Evolutionary conservation across 768 basidiomycete species (phyloP).

Genomic region (Pholiota microspora): DNA sequence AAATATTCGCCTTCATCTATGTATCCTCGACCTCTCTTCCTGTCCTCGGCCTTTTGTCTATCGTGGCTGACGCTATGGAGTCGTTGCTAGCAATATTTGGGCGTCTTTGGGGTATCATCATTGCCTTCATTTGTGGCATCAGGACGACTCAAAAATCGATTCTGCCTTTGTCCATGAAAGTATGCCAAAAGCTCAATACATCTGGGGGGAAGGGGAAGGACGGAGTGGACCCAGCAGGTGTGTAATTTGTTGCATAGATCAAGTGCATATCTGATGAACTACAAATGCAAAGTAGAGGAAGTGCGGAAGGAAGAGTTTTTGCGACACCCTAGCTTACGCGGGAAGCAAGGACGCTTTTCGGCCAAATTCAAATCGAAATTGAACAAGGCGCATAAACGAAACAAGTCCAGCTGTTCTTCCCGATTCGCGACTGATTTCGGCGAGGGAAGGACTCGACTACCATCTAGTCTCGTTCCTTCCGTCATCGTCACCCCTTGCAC

Average conservation of each 20-base stretch:
- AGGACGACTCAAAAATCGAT: neutral
- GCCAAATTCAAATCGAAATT: neutral
- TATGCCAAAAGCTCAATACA: neutral
- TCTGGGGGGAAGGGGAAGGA: neutral
- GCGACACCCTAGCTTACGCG: slow-evolving; percentile 18
- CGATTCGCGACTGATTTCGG: too few relatives aligned
- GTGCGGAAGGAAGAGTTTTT: slow-evolving; percentile 17
- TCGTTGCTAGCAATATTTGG: too few relatives aligned
- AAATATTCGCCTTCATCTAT: too few relatives aligned
- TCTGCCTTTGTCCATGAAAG: slow-evolving; percentile 7
- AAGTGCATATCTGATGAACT: too few relatives aligned
- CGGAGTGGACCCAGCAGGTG: neutral
- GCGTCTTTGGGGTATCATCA: slow-evolving; percentile 10
- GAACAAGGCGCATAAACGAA: neutral
- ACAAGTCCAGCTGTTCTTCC: neutral
- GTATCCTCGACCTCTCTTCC: too few relatives aligned
- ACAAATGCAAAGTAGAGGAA: slow-evolving; percentile 4
- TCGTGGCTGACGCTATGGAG: too few relatives aligned
- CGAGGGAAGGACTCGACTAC: slow-evolving; percentile 5
- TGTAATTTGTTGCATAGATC: neutral
- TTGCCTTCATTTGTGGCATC: slow-evolving; percentile 5
- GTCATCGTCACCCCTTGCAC: slow-evolving; percentile 24
- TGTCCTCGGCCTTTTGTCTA: too few relatives aligned
- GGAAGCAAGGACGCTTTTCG: slow-evolving; percentile 4
- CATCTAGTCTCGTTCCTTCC: slow-evolving; percentile 14